phyloP scores from a whole-genome alignment of 495 filamentous ascomycete genomes.

The Xylaria palmicola region DNA sequence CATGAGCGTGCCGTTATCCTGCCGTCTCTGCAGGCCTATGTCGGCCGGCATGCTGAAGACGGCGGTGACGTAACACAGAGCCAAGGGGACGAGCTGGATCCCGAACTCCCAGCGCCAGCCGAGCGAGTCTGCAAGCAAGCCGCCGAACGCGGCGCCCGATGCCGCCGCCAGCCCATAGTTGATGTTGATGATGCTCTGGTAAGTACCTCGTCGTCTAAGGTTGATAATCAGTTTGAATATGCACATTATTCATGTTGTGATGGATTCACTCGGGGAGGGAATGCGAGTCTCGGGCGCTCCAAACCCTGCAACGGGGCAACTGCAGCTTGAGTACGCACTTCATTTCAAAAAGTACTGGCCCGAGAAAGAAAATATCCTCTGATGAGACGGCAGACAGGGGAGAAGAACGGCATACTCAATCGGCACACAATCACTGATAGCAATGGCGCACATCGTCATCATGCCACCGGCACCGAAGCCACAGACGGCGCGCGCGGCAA shows the following conservation, averaged over 20 bases:
- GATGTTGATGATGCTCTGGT: slow-evolving; percentile 76
- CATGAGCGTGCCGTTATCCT: slow-evolving; percentile 43
- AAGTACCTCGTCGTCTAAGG: slow-evolving; percentile 57
- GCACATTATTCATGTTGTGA: not conserved
- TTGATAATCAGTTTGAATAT: not conserved
- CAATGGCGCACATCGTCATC: slow-evolving; percentile 69
- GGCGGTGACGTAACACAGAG: slow-evolving; percentile 58
- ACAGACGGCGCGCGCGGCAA: slow-evolving; percentile 68
- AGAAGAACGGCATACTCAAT: slow-evolving; percentile 55
- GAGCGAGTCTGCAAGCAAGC: slow-evolving; percentile 67
- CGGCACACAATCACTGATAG: slow-evolving; percentile 72
- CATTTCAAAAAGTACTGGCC: not conserved
- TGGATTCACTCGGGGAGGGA: not conserved
- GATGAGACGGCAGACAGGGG: not conserved
- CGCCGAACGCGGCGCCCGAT: slow-evolving; percentile 69
- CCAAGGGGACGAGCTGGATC: slow-evolving; percentile 65
- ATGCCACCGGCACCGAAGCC: slow-evolving; percentile 74
- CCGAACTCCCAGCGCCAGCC: slow-evolving; percentile 72
- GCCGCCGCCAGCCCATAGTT: slow-evolving; percentile 61
- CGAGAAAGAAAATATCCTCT: not conserved
- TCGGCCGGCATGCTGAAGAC: slow-evolving; percentile 57
- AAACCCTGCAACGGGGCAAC: no score
- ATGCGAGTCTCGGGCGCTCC: not conserved
- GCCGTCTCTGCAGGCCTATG: slow-evolving; percentile 55
- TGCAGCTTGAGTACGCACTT: no score